Base-by-base conservation (phyloP, 176 grass and related monocot species). In the Metroxylon sagu region DNA sequence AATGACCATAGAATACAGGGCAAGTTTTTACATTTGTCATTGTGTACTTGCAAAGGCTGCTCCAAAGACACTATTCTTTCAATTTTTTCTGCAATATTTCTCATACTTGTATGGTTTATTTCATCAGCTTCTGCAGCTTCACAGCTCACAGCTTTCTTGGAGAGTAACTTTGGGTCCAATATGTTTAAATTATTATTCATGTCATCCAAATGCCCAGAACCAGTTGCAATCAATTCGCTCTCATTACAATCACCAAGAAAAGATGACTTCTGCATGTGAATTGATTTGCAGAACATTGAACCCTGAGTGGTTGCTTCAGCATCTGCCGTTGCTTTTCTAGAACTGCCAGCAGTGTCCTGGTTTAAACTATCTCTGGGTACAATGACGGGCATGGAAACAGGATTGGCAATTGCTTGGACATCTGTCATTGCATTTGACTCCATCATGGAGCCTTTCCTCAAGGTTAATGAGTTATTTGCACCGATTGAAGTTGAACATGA, bases 321-420 rank as follows among this genome's bases (percentile, higher is more conserved):
- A 25, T 43, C 43, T 59, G 59, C 25, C 35, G 39, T 75, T 75
- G 48, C 72, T 76, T 18, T 60, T 76, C 65, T 59, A 61, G 67
- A 25, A 72, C 71, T 79, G 43, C 58, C 75, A 68, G 26, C 48
- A 78, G 73, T n/a, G 26, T 59, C 61, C 48, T 67, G 19, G 17
- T 85, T 84, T 62, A 73, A 62, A 85, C 79, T 85, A 60, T 82
- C 83, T 85, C 81, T 91, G 61, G 87, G 93, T 51, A 80, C 76
- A 80, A 85, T 48, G 73, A 85, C 48, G 75, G 93, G 87, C 48
- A 70, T 48, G 48, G 79, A 80, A 74, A 81, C 52, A 43, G 73
- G 50, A 18, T 64, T 74, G 18, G 71, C 26, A n/a, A 70, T 85
- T 53, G 77, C 74, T 61, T 88, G 83, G 66, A 85, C 88, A 64